Conservation (phyloP, 305 asterid genomes). For the Withania somnifera region DNA sequence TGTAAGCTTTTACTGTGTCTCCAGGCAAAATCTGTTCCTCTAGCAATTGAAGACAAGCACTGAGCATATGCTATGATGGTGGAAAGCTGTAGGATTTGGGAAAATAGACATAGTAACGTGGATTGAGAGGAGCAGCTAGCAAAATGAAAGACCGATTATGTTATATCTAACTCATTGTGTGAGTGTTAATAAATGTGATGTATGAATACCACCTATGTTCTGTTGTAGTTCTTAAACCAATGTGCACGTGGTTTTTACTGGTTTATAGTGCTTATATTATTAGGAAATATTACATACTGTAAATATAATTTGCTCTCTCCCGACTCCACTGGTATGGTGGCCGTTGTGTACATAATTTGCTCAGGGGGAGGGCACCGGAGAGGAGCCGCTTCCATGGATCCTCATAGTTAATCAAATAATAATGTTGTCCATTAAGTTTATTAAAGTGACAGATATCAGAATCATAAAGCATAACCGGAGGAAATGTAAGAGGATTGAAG, state of each 20-base stretch:
- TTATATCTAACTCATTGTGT: background rate
- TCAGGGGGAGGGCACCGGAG: too few species aligned
- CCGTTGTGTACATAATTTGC: too few species aligned
- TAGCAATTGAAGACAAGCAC: constrained; percentile 38
- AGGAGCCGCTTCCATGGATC: too few species aligned
- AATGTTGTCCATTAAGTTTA: too few species aligned
- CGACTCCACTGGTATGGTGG: background rate
- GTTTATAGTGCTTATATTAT: background rate
- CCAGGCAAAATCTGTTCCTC: constrained; percentile 79
- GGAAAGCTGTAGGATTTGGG: background rate
- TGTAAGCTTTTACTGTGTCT: background rate
- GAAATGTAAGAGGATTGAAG: too few species aligned
- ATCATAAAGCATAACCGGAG: too few species aligned
- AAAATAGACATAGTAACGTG: background rate
- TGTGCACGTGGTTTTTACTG: background rate
- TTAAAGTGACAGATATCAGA: too few species aligned
- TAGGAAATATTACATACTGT: background rate
- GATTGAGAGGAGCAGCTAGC: background rate
- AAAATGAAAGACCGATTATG: background rate
- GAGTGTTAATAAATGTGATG: background rate
- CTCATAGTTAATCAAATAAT: too few species aligned
- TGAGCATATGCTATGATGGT: background rate
- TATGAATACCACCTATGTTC: too few species aligned
- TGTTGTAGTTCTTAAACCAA: background rate
- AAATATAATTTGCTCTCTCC: background rate